Evolutionary conservation across 768 basidiomycete species (phyloP), one percentile per base, ranked within the genome.

Genomic region (Postia placenta): DNA sequence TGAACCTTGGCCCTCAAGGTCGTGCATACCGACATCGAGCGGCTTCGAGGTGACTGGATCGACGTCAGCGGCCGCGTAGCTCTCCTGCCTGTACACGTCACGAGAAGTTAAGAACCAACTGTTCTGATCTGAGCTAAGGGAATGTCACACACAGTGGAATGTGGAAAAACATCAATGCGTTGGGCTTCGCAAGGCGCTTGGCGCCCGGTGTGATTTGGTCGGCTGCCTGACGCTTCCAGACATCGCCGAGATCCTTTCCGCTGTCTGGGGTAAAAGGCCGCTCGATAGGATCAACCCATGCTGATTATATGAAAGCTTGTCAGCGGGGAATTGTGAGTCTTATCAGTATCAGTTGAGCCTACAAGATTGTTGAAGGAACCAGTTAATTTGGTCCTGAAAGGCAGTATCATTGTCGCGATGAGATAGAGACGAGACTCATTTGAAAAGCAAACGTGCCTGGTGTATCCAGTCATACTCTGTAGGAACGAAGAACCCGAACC

Each of bases 111-210:
- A 33, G 30, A 33, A 40, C 5, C 26, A n/a, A 12, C 17, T 42
- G n/a, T 5, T 15, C 11, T 11, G 1, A 30, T 26, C 24, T 11
- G 23, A 0, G 45, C n/a, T n/a, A 5, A 25, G 22, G 41, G 19
- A 15, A 43, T 24, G 22, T 42, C 3, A 72, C 84, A 19, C 61
- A 90, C 85, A 97, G 61, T 45, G 95, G 95, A 41, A 99, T 98
- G 57, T 98, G 95, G 82, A 96, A 97, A 70, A 95, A 96, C 87
- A 92, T 89, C 56, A 98, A 65, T 0, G 92, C 95, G 59, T 97
- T 97, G 1, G 95, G 95, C 65, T 96, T 98, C 3, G 88, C 90
- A 2, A 93, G 72, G 48, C 72, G 74, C 58, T 69, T 67, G 20
- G 67, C 65, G 42, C 72, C 62, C 0, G 87, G 82, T 0, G 76